Evolutionary conservation across 345 rosid genomes (phyloP).

Genomic region (Eucalyptus albens): DNA sequence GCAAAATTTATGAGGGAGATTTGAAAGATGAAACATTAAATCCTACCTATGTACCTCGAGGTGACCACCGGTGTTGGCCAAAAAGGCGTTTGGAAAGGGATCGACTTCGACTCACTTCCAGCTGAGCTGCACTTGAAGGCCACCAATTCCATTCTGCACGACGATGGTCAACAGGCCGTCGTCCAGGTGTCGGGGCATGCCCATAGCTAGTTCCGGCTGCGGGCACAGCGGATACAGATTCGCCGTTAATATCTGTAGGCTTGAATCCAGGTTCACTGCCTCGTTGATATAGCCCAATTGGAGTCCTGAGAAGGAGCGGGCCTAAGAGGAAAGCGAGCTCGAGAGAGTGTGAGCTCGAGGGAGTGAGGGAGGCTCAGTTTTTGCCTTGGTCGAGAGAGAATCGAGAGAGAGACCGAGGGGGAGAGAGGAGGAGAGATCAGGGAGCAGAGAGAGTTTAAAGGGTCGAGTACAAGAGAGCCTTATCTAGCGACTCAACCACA

Average conservation of each 20-base stretch:
- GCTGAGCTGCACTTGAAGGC: slow-evolving; percentile 30
- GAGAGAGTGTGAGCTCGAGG: too few relatives aligned
- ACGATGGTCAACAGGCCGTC: slow-evolving; percentile 37
- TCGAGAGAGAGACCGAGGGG: too few relatives aligned
- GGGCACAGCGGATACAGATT: slow-evolving; percentile 45
- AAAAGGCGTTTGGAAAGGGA: slow-evolving; percentile 16
- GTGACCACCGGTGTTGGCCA: slow-evolving; percentile 33
- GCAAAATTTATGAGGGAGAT: neutral
- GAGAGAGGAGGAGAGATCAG: too few relatives aligned
- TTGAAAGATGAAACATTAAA: neutral
- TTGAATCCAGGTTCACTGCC: slow-evolving; percentile 6
- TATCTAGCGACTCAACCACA: too few relatives aligned
- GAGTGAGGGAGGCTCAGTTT: too few relatives aligned
- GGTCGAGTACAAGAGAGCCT: too few relatives aligned
- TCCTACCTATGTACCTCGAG: slow-evolving; percentile 17
- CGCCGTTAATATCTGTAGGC: slow-evolving; percentile 7
- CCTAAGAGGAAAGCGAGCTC: too few relatives aligned
- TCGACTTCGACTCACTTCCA: slow-evolving; percentile 28
- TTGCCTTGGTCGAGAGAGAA: too few relatives aligned
- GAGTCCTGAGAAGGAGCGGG: neutral
- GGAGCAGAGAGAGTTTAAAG: too few relatives aligned
- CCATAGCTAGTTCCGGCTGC: slow-evolving; percentile 40
- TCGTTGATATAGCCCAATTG: slow-evolving; percentile 11
- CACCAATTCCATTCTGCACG: slow-evolving; percentile 18
- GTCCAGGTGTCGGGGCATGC: slow-evolving; percentile 32